These are phyloP conservation scores for Saturnispora ahearnii DNA, from an alignment of 805 yeast species.

Conservation along the genomic window DNA sequence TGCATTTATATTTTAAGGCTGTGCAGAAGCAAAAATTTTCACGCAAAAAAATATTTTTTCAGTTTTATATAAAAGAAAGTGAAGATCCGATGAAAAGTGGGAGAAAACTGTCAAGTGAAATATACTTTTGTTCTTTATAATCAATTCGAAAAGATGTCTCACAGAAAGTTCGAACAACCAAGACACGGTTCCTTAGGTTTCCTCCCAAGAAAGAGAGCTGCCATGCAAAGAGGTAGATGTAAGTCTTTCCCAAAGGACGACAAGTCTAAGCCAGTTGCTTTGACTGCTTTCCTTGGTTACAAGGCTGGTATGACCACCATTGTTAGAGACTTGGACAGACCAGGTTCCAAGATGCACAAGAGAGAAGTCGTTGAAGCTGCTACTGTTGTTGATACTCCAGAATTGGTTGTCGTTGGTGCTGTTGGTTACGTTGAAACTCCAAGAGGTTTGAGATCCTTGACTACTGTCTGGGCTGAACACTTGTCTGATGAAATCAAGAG, in stretches of 20 bases:
- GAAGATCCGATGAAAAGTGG: background rate
- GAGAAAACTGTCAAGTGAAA: background rate
- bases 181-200: constrained; percentile 99
- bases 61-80: background rate
- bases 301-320: constrained; percentile 99
- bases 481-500: constrained; percentile 98
- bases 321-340: constrained; percentile 99
- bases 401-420: constrained; percentile 98
- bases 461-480: constrained; percentile 99
- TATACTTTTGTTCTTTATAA: background rate
- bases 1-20: background rate
- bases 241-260: constrained; percentile 99
- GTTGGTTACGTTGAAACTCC: constrained; percentile 99
- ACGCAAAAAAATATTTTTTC: background rate
- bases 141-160: constrained; percentile 61
- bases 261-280: constrained; percentile 93
- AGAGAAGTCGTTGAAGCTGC: constrained; percentile 99
- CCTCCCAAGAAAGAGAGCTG: constrained; percentile 99
- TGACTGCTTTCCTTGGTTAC: constrained; percentile 99
- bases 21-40: background rate
- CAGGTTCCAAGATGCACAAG: constrained; percentile 99
- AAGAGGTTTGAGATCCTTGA: constrained; percentile 98
- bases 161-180: constrained; percentile 99
- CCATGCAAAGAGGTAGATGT: constrained; percentile 96
- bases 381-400: constrained; percentile 98